A percentile compares a stretch with the other conserved stretches of the same genome.
These are phyloP conservation scores for Prunus persica DNA, from an alignment of 306 rosid species.

Conservation along the genomic window DNA sequence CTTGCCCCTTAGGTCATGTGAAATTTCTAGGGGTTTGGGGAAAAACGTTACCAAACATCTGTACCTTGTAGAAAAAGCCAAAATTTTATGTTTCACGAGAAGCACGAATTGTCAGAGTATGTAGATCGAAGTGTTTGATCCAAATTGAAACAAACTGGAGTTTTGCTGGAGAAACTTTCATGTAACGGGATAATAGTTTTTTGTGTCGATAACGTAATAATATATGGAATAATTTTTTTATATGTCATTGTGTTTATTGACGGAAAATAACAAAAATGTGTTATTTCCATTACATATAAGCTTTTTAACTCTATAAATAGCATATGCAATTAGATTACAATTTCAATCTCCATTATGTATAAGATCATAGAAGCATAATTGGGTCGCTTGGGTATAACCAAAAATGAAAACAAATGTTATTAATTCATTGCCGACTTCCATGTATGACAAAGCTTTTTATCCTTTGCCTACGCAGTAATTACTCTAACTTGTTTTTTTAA, in stretches of 20 bases:
- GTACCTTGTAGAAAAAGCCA: too few species aligned
- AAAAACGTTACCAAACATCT: too few species aligned
- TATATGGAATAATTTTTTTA: too few species aligned
- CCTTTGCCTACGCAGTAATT: neutral
- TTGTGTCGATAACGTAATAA: too few species aligned
- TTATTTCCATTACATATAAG: too few species aligned
- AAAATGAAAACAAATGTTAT: neutral
- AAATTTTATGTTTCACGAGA: too few species aligned
- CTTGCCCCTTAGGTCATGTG: too few species aligned
- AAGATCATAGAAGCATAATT: neutral
- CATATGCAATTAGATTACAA: too few species aligned
- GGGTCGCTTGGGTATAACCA: too few species aligned
- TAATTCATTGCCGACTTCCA: neutral
- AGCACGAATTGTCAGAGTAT: neutral
- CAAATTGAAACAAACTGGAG: neutral
- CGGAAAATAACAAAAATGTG: rapidly evolving
- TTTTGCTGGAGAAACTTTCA: neutral
- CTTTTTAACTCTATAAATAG: neutral
- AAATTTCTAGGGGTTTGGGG: too few species aligned
- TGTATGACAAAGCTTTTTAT: neutral
- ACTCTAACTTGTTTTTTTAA: neutral
- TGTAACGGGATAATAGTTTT: neutral
- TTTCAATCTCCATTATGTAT: neutral
- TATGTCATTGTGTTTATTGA: too few species aligned
- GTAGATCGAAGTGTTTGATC: neutral